phyloP scores from a whole-genome alignment of 805 yeast species.

The Candida broadrunensis region DNA sequence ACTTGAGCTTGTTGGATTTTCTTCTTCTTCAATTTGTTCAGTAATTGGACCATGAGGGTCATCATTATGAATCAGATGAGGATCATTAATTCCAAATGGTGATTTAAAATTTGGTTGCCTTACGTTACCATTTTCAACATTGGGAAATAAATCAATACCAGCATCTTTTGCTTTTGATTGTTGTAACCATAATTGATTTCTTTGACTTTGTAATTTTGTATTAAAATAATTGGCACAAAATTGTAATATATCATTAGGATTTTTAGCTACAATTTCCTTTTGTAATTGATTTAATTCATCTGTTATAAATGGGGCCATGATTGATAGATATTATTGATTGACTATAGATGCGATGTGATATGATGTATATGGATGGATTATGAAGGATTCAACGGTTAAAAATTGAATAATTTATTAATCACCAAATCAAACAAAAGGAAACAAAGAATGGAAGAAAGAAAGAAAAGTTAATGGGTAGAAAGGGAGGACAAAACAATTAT shows the following conservation, averaged over 20 bases:
- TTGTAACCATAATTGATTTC: conserved; percentile 50
- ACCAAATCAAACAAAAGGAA: no score
- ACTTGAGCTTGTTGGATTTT: neutral
- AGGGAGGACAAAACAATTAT: no score
- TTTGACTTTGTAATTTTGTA: conserved; percentile 57
- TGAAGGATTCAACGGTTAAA: no score
- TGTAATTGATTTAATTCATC: conserved; percentile 65
- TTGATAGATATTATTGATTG: no score
- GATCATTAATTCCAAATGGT: conserved; percentile 64
- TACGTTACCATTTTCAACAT: conserved; percentile 31
- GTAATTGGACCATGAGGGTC: conserved; percentile 10
- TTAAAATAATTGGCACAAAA: conserved; percentile 75
- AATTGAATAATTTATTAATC: no score
- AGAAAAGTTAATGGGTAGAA: no score
- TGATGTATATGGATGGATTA: no score
- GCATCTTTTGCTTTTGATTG: conserved; percentile 47
- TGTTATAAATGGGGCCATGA: conserved; percentile 6
- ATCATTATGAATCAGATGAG: conserved; percentile 45
- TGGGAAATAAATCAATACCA: conserved; percentile 47
- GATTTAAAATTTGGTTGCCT: conserved; percentile 53
- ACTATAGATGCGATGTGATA: no score
- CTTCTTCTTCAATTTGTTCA: conserved; percentile 2
- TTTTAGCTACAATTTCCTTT: conserved; percentile 46
- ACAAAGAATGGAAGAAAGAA: no score
- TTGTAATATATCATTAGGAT: conserved; percentile 69